Conservation (phyloP, 1,284 basidiomycete genomes). For the Wallemia hederae region DNA sequence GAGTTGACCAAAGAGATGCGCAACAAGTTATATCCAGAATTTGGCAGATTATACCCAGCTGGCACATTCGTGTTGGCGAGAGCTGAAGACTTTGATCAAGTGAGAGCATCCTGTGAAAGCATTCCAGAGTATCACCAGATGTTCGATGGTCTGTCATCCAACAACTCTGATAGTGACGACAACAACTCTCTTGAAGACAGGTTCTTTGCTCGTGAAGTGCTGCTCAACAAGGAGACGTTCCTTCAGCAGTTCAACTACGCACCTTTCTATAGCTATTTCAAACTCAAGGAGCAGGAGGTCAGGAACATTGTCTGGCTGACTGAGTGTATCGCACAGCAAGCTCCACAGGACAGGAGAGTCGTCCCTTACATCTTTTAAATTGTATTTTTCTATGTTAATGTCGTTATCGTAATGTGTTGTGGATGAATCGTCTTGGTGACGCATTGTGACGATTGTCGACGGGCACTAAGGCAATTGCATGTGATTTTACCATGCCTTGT, state of each 20-base stretch:
- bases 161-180: conserved; percentile 16
- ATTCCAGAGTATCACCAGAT: conserved; percentile 72
- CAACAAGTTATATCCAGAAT: conserved; percentile 76
- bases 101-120: conserved; percentile 58
- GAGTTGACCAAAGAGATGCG: conserved; percentile 83
- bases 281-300: conserved; percentile 98
- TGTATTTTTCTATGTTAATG: background rate
- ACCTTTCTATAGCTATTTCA: conserved; percentile 77
- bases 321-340: conserved; percentile 21
- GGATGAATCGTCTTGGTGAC: too few relatives aligned
- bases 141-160: conserved; percentile 25
- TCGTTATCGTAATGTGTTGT: too few relatives aligned
- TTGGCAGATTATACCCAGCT: conserved; percentile 77
- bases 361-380: background rate
- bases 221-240: conserved; percentile 74
- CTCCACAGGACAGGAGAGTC: background rate
- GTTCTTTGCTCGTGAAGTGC: conserved; percentile 83
- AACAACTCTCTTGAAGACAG: conserved; percentile 55
- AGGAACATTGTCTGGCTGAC: conserved; percentile 91
- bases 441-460: too few relatives aligned
- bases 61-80: conserved; percentile 81
- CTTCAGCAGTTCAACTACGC: conserved; percentile 82
- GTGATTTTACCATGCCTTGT: too few relatives aligned
- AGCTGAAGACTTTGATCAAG: conserved; percentile 86
- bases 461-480: too few relatives aligned